These are phyloP conservation scores for Tinospora cordifolia DNA, from an alignment of 164 flowering plant genomes.

Conservation along the genomic window DNA sequence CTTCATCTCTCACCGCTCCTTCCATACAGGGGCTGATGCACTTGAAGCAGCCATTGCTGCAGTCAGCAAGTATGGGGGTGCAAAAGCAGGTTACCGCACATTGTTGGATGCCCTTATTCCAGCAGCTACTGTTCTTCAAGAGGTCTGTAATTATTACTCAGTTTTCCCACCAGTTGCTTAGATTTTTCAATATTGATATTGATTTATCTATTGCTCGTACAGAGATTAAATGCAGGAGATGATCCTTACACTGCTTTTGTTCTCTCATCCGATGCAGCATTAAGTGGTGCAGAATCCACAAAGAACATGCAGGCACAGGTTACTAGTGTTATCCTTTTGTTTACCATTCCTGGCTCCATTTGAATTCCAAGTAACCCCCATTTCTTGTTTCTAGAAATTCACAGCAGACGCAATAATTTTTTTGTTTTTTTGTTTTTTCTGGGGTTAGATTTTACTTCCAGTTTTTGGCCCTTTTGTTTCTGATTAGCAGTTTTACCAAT, in stretches of 20 bases:
- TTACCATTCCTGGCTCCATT: neutral
- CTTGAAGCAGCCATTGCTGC: constrained; percentile 78
- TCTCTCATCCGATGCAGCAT: constrained; percentile 78
- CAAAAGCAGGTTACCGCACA: constrained; percentile 80
- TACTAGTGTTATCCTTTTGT: constrained; percentile 3
- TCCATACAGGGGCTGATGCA: constrained; percentile 77
- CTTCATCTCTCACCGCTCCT: constrained; percentile 3
- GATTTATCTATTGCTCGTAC: constrained; percentile 15
- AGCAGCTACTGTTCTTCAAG: constrained; percentile 58
- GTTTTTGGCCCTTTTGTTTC: neutral
- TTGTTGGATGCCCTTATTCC: constrained; percentile 93
- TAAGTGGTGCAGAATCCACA: constrained; percentile 82
- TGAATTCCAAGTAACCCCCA: neutral
- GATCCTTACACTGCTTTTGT: constrained; percentile 69
- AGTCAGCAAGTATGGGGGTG: constrained; percentile 92
- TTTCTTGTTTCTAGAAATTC: too few relatives aligned
- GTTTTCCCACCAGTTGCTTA: neutral
- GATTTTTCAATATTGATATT: neutral
- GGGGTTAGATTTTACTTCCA: neutral
- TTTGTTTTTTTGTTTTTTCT: neutral
- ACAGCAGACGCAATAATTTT: neutral
- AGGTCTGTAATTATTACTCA: constrained; percentile 32
- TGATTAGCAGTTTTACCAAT: neutral
- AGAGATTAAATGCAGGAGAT: constrained; percentile 66
- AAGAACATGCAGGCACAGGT: constrained; percentile 77